These are phyloP conservation scores for Dianthus caryophyllus DNA, from an alignment of 148 eudicot species.

Conservation along the genomic window DNA sequence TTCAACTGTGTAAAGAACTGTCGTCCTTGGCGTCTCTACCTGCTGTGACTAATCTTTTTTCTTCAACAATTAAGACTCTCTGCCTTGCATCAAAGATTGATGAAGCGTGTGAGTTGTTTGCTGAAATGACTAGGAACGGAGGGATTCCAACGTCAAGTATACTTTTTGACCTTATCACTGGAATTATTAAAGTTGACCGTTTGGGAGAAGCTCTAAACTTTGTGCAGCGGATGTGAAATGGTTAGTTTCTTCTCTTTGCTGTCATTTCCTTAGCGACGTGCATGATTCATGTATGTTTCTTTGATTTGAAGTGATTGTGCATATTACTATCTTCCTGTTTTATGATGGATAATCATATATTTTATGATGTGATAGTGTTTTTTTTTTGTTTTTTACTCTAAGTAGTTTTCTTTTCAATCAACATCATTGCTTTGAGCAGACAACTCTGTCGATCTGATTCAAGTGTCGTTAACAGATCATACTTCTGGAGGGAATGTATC, in stretches of 20 bases:
- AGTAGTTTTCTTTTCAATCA: background rate
- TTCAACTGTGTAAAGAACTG: constrained; percentile 61
- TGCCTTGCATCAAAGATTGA: constrained; percentile 58
- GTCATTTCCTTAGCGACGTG: too few species aligned
- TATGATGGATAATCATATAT: background rate
- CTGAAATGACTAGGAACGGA: constrained; percentile 55
- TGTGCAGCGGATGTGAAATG: constrained; percentile 59
- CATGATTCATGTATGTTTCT: too few species aligned
- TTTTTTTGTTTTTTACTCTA: background rate
- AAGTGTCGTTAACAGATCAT: constrained; percentile 23
- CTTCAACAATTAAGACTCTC: constrained; percentile 67
- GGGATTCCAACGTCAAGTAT: constrained; percentile 49
- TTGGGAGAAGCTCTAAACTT: constrained; percentile 90
- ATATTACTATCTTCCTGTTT: too few species aligned
- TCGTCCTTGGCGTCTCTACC: constrained; percentile 35
- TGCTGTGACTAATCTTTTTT: constrained; percentile 33
- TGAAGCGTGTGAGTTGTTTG: constrained; percentile 66
- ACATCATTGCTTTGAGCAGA: background rate
- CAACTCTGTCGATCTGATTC: constrained; percentile 12
- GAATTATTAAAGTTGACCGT: constrained; percentile 52
- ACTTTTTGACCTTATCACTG: constrained; percentile 54
- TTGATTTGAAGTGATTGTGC: too few species aligned
- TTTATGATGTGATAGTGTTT: background rate
- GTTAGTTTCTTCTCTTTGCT: constrained; percentile 31
- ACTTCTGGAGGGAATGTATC: constrained; percentile 21